Evolutionary conservation across 352 stramenopile genomes (phyloP), one percentile per base, ranked within the genome.

Genomic region (Globisporangium megalacanthum): DNA sequence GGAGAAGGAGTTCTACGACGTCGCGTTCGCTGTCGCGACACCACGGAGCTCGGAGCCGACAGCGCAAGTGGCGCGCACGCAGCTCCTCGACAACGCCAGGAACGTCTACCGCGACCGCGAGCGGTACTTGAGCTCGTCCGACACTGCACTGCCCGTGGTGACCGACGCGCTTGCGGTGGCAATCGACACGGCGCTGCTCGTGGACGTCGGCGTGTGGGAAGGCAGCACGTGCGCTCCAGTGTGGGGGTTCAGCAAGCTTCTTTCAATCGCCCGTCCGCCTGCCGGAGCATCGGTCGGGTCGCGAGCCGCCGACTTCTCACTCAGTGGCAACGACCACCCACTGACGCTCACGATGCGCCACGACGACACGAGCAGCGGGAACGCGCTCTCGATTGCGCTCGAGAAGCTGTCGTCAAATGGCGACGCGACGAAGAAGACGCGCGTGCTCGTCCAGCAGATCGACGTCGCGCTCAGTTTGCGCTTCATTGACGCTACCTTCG

Each of bases 161-260:
- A 84, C 72, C 0, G 75, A 86, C 20, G 75, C 75, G 2, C 69
- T 88, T 19, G 70, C 70, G 0, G 64, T 68, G 31, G 33, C 57
- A 0, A 62, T 86, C 45, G 60, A 74, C 22, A 71, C 65, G 20
- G 74, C 54, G n/a, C 20, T 86, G 1, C 11, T 82, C 29, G 64
- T 86, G n/a, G 78, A 88, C 44, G 70, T 86, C 35, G 78, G 49
- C 10, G 57, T 84, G 14, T 88, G 78, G 78, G 75, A 83, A 22
- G 60, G 58, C 36, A 69, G 58, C 47, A 65, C 74, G 11, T 83
- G 72, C 37, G 50, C 66, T 4, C 78, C 75, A 8, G 49, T 88
- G 8, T 88, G 78, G 75, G 66, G 64, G 5, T 72, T 83, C 33
- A 80, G 57, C 39, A 65, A 69, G 25, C 42, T 62, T 1, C 58